Conservation (phyloP, 306 rosid species). For the Neltuma alba region DNA sequence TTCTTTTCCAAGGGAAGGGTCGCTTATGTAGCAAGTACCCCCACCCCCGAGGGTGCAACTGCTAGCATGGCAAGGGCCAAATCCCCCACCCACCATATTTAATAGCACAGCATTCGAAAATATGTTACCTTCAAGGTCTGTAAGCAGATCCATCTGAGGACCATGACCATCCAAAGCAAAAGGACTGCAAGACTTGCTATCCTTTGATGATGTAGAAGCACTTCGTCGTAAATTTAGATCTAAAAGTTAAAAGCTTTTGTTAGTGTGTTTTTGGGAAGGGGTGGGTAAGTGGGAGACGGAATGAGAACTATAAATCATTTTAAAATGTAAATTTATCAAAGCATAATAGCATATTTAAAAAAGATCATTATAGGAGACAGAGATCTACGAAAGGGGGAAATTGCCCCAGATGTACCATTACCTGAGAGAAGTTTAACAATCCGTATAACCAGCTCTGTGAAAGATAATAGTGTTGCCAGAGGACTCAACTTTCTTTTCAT, state of each 20-base stretch:
- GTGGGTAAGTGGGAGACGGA: constrained; percentile 10
- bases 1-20: background rate
- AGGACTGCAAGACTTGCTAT: background rate
- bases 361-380: constrained; percentile 4
- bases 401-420: constrained; percentile 38
- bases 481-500: constrained; percentile 63
- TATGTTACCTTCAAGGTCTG: background rate
- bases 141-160: constrained; percentile 23
- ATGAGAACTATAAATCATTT: constrained; percentile 42
- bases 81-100: background rate
- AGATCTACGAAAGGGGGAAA: constrained; percentile 6
- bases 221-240: constrained; percentile 19
- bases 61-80: background rate
- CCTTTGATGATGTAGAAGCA: constrained; percentile 24
- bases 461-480: constrained; percentile 49
- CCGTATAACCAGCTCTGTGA: constrained; percentile 67
- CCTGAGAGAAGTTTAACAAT: constrained; percentile 90
- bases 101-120: background rate
- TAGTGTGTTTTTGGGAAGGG: background rate
- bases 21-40: background rate
- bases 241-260: background rate
- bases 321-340: constrained; percentile 34
- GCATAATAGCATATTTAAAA: constrained; percentile 17
- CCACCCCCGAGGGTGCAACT: background rate
- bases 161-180: constrained; percentile 2